These are phyloP conservation scores for Leishmania lainsoni DNA, from an alignment of 208 protist genomes.

Conservation along the genomic window DNA sequence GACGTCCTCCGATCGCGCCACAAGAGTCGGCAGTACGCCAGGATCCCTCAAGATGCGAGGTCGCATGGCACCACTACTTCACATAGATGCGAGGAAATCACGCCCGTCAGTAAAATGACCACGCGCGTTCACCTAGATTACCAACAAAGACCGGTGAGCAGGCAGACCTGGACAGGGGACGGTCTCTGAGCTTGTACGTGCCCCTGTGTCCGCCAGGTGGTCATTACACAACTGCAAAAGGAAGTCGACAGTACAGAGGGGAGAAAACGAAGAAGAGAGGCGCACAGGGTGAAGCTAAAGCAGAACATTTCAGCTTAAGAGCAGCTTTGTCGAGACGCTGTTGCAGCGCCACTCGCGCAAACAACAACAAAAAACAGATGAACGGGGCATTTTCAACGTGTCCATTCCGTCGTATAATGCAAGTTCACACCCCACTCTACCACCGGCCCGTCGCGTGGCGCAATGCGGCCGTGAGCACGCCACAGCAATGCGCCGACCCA, in stretches of 20 bases:
- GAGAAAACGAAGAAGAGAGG: constrained; percentile 1
- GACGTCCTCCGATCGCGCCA: constrained; percentile 3
- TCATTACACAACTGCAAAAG: background rate
- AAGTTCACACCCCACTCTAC: background rate
- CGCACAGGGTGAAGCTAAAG: background rate
- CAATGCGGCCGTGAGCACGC: background rate
- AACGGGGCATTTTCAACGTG: background rate
- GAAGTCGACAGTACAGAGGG: background rate
- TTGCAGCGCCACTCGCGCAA: background rate
- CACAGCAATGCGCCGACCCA: background rate
- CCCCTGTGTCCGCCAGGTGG: background rate
- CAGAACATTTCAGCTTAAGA: background rate
- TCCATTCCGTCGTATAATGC: background rate
- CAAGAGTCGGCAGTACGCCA: background rate
- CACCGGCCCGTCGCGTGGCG: background rate
- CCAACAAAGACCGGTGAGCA: background rate
- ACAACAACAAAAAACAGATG: background rate
- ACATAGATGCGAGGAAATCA: background rate
- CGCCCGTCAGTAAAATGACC: background rate
- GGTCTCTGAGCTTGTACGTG: background rate
- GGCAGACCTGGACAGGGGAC: background rate
- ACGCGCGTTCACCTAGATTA: background rate
- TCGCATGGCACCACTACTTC: background rate
- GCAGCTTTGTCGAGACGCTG: background rate
- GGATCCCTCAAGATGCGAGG: constrained; percentile 1